Evolutionary conservation across 2,329 filamentous ascomycete species (phyloP), one percentile per base, ranked within the genome.

Genomic region (Epicoccum sorghinum): DNA sequence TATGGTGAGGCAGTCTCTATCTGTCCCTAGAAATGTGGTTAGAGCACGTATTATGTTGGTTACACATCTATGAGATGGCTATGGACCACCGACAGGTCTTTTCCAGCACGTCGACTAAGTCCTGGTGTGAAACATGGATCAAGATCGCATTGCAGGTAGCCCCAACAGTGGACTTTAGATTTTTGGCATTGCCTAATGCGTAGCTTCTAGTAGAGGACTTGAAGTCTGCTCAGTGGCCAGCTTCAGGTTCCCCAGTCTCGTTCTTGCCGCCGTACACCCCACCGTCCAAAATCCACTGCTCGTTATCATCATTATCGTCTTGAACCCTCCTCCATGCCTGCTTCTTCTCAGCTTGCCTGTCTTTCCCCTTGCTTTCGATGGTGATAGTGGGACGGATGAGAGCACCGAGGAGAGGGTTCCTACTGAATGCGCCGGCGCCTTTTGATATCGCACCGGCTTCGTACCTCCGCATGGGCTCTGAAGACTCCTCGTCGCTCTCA

Each of bases 371-470:
- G 9, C 77, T 82, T 62, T 86, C 59, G 0, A 72, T 61, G 50
- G 72, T 76, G 39, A 78, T 78, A 3, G 86, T 82, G 0, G 89
- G 89, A 61, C 84, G 81, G 60, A 91, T 88, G 59, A 91, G 67
- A 0, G 82, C 81, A 2, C 84, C 83, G 10, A 90, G 75, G 27
- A 91, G 72, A 1, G 89, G 89, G 59, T 91, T 92, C 52, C 78
- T 81, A 62, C 86, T 88, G 64, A 89, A 91, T 2, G 83, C 84
- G 1, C 86, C 86, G 4, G 81, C 79, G 10, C 67, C 67, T 35
- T 59, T 62, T 3, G 62, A 65, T 3, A 66, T 47, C 39, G 55
- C 58, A 33, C 64, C 60, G 29, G 61, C 60, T 36, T 62, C 60
- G 51, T 66, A 67, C 56, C 72, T 62, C 25, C 58, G 45, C 57